Evolutionary conservation across 257 asterid genomes (phyloP).

Genomic region (Marsdenia floribunda): DNA sequence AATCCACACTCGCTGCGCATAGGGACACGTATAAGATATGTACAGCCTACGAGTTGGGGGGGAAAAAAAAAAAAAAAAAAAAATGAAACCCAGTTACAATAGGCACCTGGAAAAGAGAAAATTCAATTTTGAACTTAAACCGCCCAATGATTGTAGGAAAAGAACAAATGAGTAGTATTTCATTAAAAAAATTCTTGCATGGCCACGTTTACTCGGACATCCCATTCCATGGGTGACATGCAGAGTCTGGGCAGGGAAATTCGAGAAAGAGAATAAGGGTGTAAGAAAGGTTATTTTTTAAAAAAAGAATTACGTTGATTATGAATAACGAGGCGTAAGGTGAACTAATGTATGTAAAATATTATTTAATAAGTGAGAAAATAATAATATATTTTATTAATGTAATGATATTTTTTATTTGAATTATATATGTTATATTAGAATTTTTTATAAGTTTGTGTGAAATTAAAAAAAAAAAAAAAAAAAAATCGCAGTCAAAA

Average conservation of each 20-base stretch:
- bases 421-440: no score
- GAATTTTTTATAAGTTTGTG: no score
- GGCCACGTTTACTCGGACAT: background rate
- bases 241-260: background rate
- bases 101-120: background rate
- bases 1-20: slow-evolving; percentile 87
- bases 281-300: no score
- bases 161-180: background rate
- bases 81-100: background rate
- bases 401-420: no score
- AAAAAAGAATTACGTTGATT: no score
- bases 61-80: no score
- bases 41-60: slow-evolving; percentile 57
- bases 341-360: no score
- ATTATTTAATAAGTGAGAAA: no score
- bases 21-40: slow-evolving; percentile 75
- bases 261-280: background rate
- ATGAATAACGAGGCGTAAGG: no score
- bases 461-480: no score
- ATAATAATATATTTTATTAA: no score
- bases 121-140: background rate
- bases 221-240: background rate
- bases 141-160: background rate
- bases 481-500: no score
- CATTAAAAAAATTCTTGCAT: background rate